Evolutionary conservation across 2,329 filamentous ascomycete genomes (phyloP), one percentile per base, ranked within the genome.

Genomic region (Massarina eburnea): DNA sequence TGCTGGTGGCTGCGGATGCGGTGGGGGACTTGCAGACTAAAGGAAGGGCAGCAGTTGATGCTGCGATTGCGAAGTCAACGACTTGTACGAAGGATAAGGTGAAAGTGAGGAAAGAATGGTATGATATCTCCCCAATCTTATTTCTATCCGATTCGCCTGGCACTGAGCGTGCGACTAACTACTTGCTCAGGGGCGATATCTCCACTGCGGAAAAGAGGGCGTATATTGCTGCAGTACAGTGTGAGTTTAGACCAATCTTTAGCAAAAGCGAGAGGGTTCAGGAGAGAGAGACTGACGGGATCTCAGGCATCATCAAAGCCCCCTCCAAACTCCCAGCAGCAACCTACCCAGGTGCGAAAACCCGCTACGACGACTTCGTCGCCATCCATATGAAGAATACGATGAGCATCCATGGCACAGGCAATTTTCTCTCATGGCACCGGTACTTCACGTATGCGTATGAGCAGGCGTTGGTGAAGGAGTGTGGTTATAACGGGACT

Each of bases 401-500:
- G 3, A 36, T 65, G 14, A 46, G 37, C 24, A 68, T 71, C 29
- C 67, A 70, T 30, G 57, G 55, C 5, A 70, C 66, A 5, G 67
- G 65, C 0, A 70, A 64, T 45, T 71, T 70, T 43, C 48, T 70
- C 9, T 59, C 56, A 27, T 75, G 73, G 72, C 73, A 76, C 51
- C 60, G 73, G 24, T 72, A 74, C 58, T 74, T 62, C 48, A 67
- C 64, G 4, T 68, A 70, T 45, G 56, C 64, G 2, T 75, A 72
- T 53, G 74, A 77, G 49, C 51, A 71, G 18, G 70, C 72, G 4
- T 57, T 77, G 7, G 60, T 59, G 22, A 61, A 60, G 1, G 73
- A 76, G 46, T 76, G 74, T 49, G 72, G 70, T 20, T 76, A 74
- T 55, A 69, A 58, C 9, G 73, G 71, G 29, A 68, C 66, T 41